Evolutionary conservation across 148 eudicot genomes (phyloP), one percentile per base, ranked within the genome.

Genomic region (Pouteria glomerata): DNA sequence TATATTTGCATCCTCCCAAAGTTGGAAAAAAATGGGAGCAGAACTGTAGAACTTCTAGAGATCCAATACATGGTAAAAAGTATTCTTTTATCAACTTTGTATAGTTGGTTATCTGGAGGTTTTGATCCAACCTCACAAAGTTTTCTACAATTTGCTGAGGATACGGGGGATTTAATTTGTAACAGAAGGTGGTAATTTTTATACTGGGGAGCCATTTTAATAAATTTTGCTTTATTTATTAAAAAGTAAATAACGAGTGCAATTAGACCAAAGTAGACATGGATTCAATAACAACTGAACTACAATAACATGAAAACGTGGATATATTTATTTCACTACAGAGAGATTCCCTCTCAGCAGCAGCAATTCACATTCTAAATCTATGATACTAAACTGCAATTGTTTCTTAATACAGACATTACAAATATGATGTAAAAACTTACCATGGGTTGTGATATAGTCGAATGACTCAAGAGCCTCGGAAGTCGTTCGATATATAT

Each of bases 391-490:
- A 65, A 44, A 65, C 35, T 65, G 5, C 7, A 63, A 30, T 65
- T 26, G 26, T 65, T 66, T 5, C 26, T 30, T 23, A 48, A 50
- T 16, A 31, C 37, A 26, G 26, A 14, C 70, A 50, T 16, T 31
- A 21, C 37, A 44, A 44, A 18, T 14, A 57, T 41, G 27, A 2
- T 39, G 4, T 19, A 31, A 47, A 66, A 64, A 39, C 79, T 84
- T 73, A 95, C 99, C 97, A 60, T 90, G 88, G 72, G 77, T 86
- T 37, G 99, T 87, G 37, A 95, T 95, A 73, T 91, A 91, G 68
- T 91, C 94, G 70, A 92, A 95, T 57, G 99, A 91, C 76, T 95
- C 97, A 1, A 95, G 93, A 60, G 98, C 97, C 78, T 95, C 98
- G 34, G 88, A 82, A 23, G 88, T 73, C 61, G 83, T 52, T 47